phyloP scores from a whole-genome alignment of 331 rosid genomes.

The Malus hybrid region DNA sequence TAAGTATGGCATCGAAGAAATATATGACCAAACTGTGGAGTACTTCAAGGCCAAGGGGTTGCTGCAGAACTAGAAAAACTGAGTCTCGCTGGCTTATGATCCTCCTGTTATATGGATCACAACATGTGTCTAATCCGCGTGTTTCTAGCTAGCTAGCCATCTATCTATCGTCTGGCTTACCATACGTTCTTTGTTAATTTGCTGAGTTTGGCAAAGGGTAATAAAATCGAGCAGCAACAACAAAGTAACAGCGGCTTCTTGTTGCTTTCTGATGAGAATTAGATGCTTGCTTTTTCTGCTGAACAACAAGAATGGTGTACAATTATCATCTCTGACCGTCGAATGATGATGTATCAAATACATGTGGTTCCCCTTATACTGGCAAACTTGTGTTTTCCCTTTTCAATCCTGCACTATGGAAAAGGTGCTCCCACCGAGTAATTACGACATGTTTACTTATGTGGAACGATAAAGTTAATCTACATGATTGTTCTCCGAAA shows the following conservation, averaged over 20 bases:
- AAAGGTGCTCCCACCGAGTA: too few relatives aligned
- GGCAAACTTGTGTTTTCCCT: too few relatives aligned
- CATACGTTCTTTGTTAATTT: too few relatives aligned
- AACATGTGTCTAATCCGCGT: neutral
- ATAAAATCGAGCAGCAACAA: neutral
- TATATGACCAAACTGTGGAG: slow-evolving; percentile 55
- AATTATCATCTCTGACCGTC: neutral
- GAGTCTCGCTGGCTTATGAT: neutral
- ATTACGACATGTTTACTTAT: too few relatives aligned
- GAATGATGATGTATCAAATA: too few relatives aligned
- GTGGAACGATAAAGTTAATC: too few relatives aligned
- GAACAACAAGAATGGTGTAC: neutral
- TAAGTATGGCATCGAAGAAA: slow-evolving; percentile 52
- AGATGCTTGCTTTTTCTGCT: neutral
- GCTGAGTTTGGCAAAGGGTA: too few relatives aligned
- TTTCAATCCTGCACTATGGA: too few relatives aligned
- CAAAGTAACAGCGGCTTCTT: neutral
- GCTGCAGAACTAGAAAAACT: slow-evolving; percentile 29
- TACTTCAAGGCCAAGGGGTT: slow-evolving; percentile 54
- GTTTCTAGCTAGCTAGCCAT: neutral
- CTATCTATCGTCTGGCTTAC: neutral
- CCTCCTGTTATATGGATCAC: neutral
- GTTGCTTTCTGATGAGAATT: neutral
- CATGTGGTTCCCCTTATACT: too few relatives aligned
- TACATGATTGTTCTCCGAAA: too few relatives aligned